Conservation (phyloP, 129 eudicot species). For the Artemisia tridentata region DNA sequence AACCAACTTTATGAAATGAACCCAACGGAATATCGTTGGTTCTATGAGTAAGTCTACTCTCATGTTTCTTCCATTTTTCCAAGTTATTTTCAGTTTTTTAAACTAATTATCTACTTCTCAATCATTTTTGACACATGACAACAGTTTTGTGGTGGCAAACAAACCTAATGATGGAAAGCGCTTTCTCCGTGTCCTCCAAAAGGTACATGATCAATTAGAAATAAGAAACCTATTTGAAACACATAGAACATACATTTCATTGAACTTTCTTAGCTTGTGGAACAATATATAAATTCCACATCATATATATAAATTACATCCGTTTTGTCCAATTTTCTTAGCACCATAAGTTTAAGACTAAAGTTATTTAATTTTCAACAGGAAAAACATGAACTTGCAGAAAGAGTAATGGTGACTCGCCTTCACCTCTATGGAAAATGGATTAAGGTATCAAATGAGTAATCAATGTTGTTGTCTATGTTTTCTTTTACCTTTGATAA, state of each 20-base stretch:
- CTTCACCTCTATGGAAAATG: constrained; percentile 92
- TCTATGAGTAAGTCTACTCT: constrained; percentile 71
- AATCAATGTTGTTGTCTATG: not conserved
- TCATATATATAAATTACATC: not conserved
- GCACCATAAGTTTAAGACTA: constrained; percentile 4
- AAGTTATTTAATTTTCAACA: constrained; percentile 21
- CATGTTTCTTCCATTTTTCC: constrained; percentile 14
- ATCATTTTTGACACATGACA: constrained; percentile 6
- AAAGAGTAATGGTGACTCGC: constrained; percentile 93
- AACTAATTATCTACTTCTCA: constrained; percentile 1
- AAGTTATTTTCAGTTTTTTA: constrained; percentile 4
- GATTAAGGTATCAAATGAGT: constrained; percentile 58
- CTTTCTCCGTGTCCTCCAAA: constrained; percentile 75
- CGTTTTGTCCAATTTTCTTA: not conserved
- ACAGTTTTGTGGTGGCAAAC: constrained; percentile 68
- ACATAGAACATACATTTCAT: not conserved
- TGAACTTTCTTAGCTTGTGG: not conserved
- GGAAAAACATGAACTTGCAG: constrained; percentile 93
- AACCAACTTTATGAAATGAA: constrained; percentile 98
- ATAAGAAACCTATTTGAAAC: not conserved
- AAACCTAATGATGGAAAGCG: constrained; percentile 68
- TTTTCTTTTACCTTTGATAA: not conserved
- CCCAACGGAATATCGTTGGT: constrained; percentile 86
- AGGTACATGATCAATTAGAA: constrained; percentile 41
- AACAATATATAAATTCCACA: not conserved